Percentiles rank a stretch among this genome's conserved stretches.
Evolutionary conservation across 2,329 filamentous ascomycete species (phyloP).

Genomic region (Aspergillus ochraceus): DNA sequence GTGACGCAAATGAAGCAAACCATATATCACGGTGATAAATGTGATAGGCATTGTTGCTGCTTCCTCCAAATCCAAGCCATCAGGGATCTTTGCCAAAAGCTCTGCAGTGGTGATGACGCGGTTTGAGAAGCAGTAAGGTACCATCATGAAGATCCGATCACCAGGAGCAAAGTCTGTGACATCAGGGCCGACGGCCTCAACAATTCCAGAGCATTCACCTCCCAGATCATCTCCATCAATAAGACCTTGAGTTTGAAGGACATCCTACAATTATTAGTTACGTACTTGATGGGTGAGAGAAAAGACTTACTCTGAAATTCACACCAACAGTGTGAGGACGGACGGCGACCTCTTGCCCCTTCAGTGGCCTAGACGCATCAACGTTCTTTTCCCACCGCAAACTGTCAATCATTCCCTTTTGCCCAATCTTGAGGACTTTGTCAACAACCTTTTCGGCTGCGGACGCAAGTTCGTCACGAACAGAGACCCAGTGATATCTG

Average conservation of each 20-base stretch:
- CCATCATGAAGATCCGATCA: slow-evolving; percentile 4
- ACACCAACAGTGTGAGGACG: background rate
- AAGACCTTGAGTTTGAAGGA: background rate
- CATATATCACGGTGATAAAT: background rate
- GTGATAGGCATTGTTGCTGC: slow-evolving; percentile 3
- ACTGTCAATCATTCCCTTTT: background rate
- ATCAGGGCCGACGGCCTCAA: slow-evolving; percentile 6
- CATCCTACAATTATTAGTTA: background rate
- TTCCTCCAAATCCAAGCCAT: background rate
- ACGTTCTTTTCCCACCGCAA: background rate
- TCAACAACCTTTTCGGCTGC: slow-evolving; percentile 2
- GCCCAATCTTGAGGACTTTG: slow-evolving; percentile 6
- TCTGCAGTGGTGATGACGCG: background rate
- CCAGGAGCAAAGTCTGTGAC: background rate
- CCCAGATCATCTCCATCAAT: slow-evolving; percentile 2
- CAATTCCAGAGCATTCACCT: slow-evolving; percentile 15
- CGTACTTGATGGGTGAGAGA: background rate
- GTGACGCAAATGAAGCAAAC: background rate
- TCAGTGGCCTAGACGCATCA: slow-evolving; percentile 3
- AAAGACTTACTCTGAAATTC: background rate
- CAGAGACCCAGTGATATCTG: background rate
- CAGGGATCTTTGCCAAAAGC: background rate
- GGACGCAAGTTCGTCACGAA: background rate
- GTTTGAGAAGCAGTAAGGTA: background rate
- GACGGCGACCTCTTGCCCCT: background rate